Evolutionary conservation across 176 grass and related monocot species (phyloP).

Genomic region (Musa acuminata): DNA sequence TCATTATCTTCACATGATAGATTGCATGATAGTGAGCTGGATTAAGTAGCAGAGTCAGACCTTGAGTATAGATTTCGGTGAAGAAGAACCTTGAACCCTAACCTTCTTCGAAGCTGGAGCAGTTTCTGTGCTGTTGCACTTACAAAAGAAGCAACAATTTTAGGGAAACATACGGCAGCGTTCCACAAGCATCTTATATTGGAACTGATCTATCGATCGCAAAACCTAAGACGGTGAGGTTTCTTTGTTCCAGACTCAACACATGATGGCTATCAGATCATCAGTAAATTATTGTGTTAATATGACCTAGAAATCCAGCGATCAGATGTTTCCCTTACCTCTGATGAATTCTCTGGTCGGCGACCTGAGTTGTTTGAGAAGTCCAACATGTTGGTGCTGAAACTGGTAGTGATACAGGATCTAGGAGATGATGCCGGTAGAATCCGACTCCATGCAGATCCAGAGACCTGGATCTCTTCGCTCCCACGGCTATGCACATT

Average conservation of each 20-base stretch:
- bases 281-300: not conserved
- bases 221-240: no score
- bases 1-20: no score
- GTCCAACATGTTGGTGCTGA: conserved; percentile 61
- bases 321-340: conserved; percentile 30
- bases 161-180: no score
- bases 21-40: no score
- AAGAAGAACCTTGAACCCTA: conserved; percentile 75
- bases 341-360: conserved; percentile 67
- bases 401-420: conserved; percentile 62
- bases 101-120: conserved; percentile 79
- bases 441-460: conserved; percentile 50
- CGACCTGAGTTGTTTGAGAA: conserved; percentile 54
- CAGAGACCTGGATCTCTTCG: conserved; percentile 47
- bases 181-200: no score
- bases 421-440: conserved; percentile 56
- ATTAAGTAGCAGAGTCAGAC: conserved; percentile 5
- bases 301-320: not conserved
- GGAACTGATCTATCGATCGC: no score
- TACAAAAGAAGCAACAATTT: conserved; percentile 39
- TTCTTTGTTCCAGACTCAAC: conserved; percentile 21
- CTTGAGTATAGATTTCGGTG: conserved; percentile 79
- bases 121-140: conserved; percentile 67
- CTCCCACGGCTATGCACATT: conserved; percentile 7
- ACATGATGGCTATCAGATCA: not conserved